Percentiles rank a stretch among this genome's conserved stretches.
Conservation (phyloP, 257 asterid genomes). For the Solanum tarapatanum region DNA sequence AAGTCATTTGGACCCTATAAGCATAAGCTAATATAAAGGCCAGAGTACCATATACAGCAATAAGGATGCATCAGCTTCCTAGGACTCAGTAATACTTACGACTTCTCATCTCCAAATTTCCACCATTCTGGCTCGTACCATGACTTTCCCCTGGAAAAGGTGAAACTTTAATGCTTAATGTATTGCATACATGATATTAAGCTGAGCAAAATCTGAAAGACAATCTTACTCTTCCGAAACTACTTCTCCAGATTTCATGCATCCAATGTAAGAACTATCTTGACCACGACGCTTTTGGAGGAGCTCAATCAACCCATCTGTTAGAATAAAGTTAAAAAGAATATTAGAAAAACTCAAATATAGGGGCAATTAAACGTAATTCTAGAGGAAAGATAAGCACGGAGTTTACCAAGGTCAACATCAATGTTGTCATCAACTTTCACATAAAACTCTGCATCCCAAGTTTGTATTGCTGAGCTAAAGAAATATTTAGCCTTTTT, state of each 20-base stretch:
- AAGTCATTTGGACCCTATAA: background rate
- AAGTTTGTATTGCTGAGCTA: slow-evolving; percentile 75
- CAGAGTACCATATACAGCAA: background rate
- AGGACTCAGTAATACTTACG: slow-evolving; percentile 38
- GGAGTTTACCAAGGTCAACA: slow-evolving; percentile 55
- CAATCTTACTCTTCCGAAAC: slow-evolving; percentile 66
- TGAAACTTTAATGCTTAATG: background rate
- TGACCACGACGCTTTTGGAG: slow-evolving; percentile 59
- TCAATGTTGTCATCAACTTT: slow-evolving; percentile 72
- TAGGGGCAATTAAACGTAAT: background rate
- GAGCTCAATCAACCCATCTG: slow-evolving; percentile 71
- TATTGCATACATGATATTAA: background rate
- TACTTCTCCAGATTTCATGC: slow-evolving; percentile 95
- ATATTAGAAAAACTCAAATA: background rate
- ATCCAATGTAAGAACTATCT: slow-evolving; percentile 73
- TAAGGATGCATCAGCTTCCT: background rate
- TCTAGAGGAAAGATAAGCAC: background rate
- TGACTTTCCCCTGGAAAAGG: slow-evolving; percentile 58
- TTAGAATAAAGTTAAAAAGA: background rate
- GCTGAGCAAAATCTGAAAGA: slow-evolving; percentile 7
- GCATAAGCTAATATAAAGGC: background rate
- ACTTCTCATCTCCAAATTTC: slow-evolving; percentile 91
- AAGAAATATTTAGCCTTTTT: slow-evolving; percentile 77
- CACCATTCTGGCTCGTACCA: slow-evolving; percentile 99
- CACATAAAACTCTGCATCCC: slow-evolving; percentile 90